A percentile compares a stretch with the other conserved stretches of the same genome.
These are phyloP conservation scores for Fomes fomentarius DNA, from an alignment of 1,284 basidiomycete genomes.

Conservation along the genomic window DNA sequence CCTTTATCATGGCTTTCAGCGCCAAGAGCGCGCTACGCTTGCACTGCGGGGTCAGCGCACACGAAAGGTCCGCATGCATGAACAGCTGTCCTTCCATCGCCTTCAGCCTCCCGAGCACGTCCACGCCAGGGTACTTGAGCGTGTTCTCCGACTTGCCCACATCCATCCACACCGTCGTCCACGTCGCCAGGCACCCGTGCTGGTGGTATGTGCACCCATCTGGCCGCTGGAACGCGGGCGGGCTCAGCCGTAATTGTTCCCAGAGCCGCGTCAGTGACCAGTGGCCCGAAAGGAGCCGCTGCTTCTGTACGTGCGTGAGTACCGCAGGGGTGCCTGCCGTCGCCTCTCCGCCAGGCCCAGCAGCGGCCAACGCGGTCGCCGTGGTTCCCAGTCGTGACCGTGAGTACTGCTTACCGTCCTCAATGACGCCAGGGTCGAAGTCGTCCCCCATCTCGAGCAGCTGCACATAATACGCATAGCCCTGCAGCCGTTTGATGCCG, in stretches of 20 bases:
- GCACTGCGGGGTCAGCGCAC: constrained; percentile 34
- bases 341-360: constrained; percentile 7
- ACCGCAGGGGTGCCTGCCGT: constrained; percentile 14
- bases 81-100: constrained; percentile 30
- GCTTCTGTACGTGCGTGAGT: constrained; percentile 29
- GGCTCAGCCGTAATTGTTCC: constrained; percentile 26
- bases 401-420: constrained; percentile 17
- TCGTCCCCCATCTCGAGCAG: constrained; percentile 31
- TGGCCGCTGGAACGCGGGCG: constrained; percentile 31
- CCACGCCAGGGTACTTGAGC: constrained; percentile 19
- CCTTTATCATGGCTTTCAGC: constrained; percentile 33
- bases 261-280: constrained; percentile 34
- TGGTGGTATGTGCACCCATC: constrained; percentile 37
- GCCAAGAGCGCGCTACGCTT: constrained; percentile 35
- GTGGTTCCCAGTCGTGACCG: constrained; percentile 3
- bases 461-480: constrained; percentile 35
- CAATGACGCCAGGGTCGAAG: constrained; percentile 21
- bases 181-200: constrained; percentile 34
- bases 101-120: constrained; percentile 35
- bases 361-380: not conserved
- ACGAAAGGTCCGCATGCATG: constrained; percentile 27
- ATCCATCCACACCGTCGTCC: constrained; percentile 31
- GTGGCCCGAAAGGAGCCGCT: constrained; percentile 34
- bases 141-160: constrained; percentile 24
- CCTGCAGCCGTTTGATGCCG: constrained; percentile 26